Conservation (phyloP, 2,329 filamentous ascomycete genomes). For the Colletotrichum sp. region DNA sequence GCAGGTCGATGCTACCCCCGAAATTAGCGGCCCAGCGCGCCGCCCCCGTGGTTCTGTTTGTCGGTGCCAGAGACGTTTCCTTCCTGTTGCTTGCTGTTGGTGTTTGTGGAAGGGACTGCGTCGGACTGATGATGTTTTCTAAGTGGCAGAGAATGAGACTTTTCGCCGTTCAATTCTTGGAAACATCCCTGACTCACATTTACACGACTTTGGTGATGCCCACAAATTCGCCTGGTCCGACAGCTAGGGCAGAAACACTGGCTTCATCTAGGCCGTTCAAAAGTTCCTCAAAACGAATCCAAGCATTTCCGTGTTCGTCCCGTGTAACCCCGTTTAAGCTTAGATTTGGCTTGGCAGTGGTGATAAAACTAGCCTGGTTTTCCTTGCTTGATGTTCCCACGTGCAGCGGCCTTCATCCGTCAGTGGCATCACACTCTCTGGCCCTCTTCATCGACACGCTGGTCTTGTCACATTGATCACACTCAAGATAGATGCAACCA, state of each 20-base stretch:
- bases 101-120: accelerated
- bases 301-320: not conserved
- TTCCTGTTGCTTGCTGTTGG: not conserved
- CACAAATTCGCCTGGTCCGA: not conserved
- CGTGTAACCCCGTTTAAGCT: not conserved
- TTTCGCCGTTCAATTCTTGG: not conserved
- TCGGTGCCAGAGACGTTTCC: not conserved
- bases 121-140: too few species aligned
- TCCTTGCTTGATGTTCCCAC: not conserved
- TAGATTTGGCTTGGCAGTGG: not conserved
- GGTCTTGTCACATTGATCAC: not conserved
- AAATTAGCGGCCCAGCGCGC: not conserved
- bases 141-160: too few species aligned
- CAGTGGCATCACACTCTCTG: not conserved
- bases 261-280: not conserved
- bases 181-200: not conserved
- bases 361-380: not conserved
- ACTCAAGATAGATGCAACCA: not conserved
- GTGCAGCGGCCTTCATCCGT: not conserved
- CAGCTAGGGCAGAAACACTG: not conserved
- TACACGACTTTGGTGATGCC: not conserved
- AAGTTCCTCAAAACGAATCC: not conserved
- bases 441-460: not conserved
- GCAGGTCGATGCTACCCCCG: slow-evolving; percentile 1
- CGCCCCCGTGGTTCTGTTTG: not conserved